Evolutionary conservation across 2,329 filamentous ascomycete species (phyloP).

Genomic region (Zymoseptoria ardabiliae): DNA sequence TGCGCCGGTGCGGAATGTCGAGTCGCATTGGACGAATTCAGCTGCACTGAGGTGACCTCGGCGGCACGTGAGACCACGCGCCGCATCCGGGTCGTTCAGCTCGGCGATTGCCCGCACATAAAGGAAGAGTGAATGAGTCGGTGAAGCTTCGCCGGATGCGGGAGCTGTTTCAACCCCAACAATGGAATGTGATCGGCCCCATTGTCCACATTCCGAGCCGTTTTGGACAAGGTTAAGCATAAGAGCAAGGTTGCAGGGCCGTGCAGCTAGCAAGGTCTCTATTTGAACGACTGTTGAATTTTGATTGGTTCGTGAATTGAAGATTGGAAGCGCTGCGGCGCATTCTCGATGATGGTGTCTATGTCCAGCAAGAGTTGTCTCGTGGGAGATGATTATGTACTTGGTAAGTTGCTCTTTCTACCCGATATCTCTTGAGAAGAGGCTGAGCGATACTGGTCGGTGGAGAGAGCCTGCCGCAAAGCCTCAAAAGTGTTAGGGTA

Average conservation of each 20-base stretch:
- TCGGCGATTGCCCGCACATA: not conserved
- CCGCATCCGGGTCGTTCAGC: not conserved
- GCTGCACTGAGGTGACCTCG: not conserved
- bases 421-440: no score
- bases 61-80: not conserved
- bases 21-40: not conserved
- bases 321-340: not conserved
- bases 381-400: no score
- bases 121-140: not conserved
- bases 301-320: not conserved
- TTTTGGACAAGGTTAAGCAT: not conserved
- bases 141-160: not conserved
- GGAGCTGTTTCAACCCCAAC: not conserved
- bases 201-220: not conserved
- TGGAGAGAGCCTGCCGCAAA: no score
- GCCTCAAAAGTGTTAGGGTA: no score
- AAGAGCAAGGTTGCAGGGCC: not conserved
- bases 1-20: not conserved
- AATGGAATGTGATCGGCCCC: not conserved
- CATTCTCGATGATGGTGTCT: no score
- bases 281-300: not conserved
- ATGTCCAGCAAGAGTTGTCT: no score
- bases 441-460: no score
- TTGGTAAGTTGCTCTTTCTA: no score
- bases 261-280: not conserved